Evolutionary conservation across 2,329 filamentous ascomycete genomes (phyloP), one percentile per base, ranked within the genome.

Genomic region (Apiospora phragmitis): DNA sequence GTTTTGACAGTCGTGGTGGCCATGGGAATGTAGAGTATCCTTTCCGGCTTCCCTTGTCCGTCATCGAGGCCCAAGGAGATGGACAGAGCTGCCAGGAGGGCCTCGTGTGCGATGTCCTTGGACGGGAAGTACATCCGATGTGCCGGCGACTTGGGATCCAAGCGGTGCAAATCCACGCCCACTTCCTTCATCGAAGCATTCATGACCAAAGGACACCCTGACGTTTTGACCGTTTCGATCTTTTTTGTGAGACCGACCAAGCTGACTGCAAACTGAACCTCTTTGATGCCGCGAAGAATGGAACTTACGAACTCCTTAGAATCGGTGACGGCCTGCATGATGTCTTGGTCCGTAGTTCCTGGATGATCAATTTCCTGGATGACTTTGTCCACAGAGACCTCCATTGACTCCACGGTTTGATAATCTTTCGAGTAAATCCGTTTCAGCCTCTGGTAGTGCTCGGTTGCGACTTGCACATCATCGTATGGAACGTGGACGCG

Each of bases 41-140:
- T 91, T 79, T 98, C 94, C 0, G 94, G 92, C 76, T 93, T 93
- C 11, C 92, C 93, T 38, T 92, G 90, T n/a, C 94, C 94, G 79
- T 98, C 94, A 77, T 98, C 95, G 45, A 99, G 86, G 49, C 94
- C 96, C 70, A 98, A 87, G 0, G 95, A 95, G 70, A 99, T 93
- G 0, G 96, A 97, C 51, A 99, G 90, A 4, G 95, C 96, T 24
- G 95, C 96, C 29, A 96, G 88, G 45, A 99, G 87, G 14, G 95
- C 96, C 84, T 99, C 95, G 80, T 99, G 96, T 16, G 96, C 96
- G 77, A 98, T 91, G 79, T 98, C 96, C 72, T 94, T 92, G 29
- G 92, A 90, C 2, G 95, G 93, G 79, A 99, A 99, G 81, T 99
- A 98, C 96, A 98, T 99, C 73, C 96, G 91, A 85, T 99, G 96